Conservation (phyloP, 495 filamentous ascomycete genomes). For the Lindgomyces ingoldianus region DNA sequence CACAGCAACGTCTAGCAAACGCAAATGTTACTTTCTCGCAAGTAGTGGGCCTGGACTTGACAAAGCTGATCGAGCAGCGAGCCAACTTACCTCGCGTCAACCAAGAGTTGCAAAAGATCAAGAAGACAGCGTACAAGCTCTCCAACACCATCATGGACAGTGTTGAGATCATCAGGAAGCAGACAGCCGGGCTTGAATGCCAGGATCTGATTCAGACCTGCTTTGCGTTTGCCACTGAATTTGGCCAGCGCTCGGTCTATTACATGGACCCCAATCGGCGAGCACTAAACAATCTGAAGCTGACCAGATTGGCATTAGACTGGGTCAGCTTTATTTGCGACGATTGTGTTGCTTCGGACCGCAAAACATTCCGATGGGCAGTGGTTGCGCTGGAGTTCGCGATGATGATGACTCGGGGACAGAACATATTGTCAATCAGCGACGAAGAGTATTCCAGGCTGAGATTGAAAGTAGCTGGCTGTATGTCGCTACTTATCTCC, state of each 20-base stretch:
- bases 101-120: constrained; percentile 87
- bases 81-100: constrained; percentile 94
- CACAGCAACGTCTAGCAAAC: constrained; percentile 72
- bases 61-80: constrained; percentile 85
- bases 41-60: constrained; percentile 74
- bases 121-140: constrained; percentile 91
- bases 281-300: constrained; percentile 92
- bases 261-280: constrained; percentile 93
- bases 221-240: constrained; percentile 97
- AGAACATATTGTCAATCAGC: constrained; percentile 83
- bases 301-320: constrained; percentile 88
- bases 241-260: constrained; percentile 87
- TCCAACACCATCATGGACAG: constrained; percentile 99
- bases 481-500: constrained; percentile 95
- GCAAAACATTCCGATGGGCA: constrained; percentile 96
- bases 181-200: constrained; percentile 81
- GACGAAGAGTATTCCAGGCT: constrained; percentile 81
- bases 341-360: constrained; percentile 90
- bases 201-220: constrained; percentile 98
- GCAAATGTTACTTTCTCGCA: constrained; percentile 76
- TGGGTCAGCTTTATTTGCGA: constrained; percentile 98
- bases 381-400: constrained; percentile 93
- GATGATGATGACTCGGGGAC: constrained; percentile 92
- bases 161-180: constrained; percentile 84
- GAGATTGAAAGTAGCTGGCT: constrained; percentile 87